Evolutionary conservation across 2,329 filamentous ascomycete species (phyloP), one percentile per base, ranked within the genome.

Genomic region (Calonectria pseudoturangicola): DNA sequence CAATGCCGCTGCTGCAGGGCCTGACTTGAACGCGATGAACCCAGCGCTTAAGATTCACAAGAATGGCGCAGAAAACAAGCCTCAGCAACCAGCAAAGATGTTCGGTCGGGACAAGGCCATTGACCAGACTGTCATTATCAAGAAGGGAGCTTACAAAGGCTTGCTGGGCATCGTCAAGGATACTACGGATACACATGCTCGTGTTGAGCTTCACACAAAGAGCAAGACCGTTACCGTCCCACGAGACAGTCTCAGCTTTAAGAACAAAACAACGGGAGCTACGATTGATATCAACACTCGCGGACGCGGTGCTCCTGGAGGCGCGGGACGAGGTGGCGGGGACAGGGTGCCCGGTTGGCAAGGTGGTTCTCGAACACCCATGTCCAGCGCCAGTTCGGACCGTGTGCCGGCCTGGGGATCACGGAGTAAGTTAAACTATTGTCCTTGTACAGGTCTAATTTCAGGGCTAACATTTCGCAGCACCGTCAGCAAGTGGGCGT

Each of bases 151-250:
- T 27, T 95, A 96, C 87, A 99, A 99, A 85, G 96, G 96, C 70
- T 89, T 98, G 51, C 88, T 98, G 50, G 97, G 97, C 79, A 98
- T 98, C 76, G 96, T 99, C 79, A 98, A 98, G 82, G 96, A 98
- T 82, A 94, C 96, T 0, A 98, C 95, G 8, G 96, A 97, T 79
- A 91, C 91, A 4, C 92, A 94, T 80, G 96, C 95, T 36, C 93
- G 96, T 75, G 94, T 99, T 50, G 97, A 99, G 85, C 87, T 99
- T 47, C 96, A 98, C 82, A 96, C 96, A 7, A 98, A 98, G 87
- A 95, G 93, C 85, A 98, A 98, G 88, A 93, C 94, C 18, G 92
- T 98, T 74, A 95, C 93, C 9, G 91, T 98, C 43, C 90, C 92
- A 25, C 97, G 97, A 82, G 92, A 94, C 13, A 91, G 93, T 70